Percentiles rank a stretch among this genome's conserved stretches.
phyloP scores from a whole-genome alignment of 495 filamentous ascomycete genomes.

The Penicillium crystallinum region DNA sequence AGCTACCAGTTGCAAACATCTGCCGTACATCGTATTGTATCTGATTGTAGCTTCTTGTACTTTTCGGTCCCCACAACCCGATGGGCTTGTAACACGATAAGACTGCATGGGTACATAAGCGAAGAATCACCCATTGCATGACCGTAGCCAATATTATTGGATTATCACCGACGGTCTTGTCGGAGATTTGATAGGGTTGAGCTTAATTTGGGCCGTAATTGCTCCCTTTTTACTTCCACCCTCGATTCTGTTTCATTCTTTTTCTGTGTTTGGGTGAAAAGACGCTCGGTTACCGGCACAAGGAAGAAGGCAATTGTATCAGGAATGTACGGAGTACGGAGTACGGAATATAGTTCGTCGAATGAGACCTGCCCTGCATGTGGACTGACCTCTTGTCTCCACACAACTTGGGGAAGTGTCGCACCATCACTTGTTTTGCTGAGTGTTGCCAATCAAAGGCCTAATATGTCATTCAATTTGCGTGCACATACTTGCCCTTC shows the following conservation, averaged over 20 bases:
- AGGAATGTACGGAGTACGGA: too few species aligned
- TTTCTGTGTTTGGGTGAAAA: too few species aligned
- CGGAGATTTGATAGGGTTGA: too few species aligned
- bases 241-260: too few species aligned
- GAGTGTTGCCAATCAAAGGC: background rate
- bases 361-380: slow-evolving; percentile 1
- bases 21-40: background rate
- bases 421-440: slow-evolving; percentile 18
- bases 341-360: too few species aligned
- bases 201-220: too few species aligned
- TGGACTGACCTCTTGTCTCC: slow-evolving; percentile 9
- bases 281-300: too few species aligned
- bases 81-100: slow-evolving; percentile 11
- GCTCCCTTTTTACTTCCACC: too few species aligned
- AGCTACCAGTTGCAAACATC: background rate
- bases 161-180: too few species aligned
- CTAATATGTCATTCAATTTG: background rate
- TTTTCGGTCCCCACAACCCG: slow-evolving; percentile 14
- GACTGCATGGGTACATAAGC: too few species aligned
- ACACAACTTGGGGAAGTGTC: slow-evolving; percentile 8
- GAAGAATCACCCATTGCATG: background rate
- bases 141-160: too few species aligned
- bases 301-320: too few species aligned
- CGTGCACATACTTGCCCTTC: background rate
- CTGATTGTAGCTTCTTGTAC: background rate